Evolutionary conservation across 1,284 basidiomycete genomes (phyloP), one percentile per base, ranked within the genome.

Genomic region (Rhodotorula mucilaginosa): DNA sequence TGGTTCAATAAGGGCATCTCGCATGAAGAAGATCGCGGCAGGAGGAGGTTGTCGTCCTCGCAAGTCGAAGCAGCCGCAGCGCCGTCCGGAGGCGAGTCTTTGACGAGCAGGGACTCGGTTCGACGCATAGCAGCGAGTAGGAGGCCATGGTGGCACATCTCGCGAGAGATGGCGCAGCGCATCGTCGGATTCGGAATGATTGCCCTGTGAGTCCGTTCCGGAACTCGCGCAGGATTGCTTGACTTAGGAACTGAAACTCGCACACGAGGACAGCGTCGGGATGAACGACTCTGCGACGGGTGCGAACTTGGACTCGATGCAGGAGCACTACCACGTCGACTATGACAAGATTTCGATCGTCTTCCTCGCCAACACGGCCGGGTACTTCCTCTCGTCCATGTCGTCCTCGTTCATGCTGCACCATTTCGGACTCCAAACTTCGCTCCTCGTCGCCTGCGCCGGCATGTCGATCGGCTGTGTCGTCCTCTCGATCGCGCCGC

Each of bases 261-360:
- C 16, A 19, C 8, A 3, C 48, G 48, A 18, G 3, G 6, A 2
- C 54, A 56, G 54, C 10, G 48, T 49, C 49, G 65, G 61, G 5
- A 61, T 65, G 62, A 68, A 68, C 54, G 75, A 76, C 44, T 69
- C 69, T 6, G 70, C 73, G n/a, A 72, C 68, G 5, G 74, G 73
- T n/a, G 73, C 68, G 4, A 74, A 71, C 52, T 57, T 76, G 23
- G 67, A 65, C 44, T 64, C 65, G 51, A 76, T 76, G 75, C 72
- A 74, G 23, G 66, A 60, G 31, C 49, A 67, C 64, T 76, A 76
- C 67, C 2, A 34, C 19, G 73, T 74, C 16, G 63, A 67, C 1
- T 72, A 71, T 63, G 68, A 72, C 44, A 44, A 66, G 48, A 76
- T 76, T 58, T 72, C 70, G 26, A 48, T 69, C 56, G 75, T 74